A percentile compares a stretch with the other conserved stretches of the same genome.
phyloP scores from a whole-genome alignment of 345 rosid genomes.

The Moricandia moricandioides region DNA sequence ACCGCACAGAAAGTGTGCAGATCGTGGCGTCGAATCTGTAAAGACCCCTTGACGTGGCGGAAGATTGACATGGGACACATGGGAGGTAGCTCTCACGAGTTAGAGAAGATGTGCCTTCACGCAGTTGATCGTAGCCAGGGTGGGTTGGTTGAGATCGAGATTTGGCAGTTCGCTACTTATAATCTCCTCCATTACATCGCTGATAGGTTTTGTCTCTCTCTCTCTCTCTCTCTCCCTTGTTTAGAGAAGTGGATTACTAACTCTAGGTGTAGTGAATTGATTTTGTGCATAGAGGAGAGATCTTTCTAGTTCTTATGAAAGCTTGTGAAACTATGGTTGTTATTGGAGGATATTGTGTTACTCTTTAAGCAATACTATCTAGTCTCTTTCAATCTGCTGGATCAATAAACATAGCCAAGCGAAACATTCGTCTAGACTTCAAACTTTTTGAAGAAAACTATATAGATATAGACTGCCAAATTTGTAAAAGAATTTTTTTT shows the following conservation, averaged over 20 bases:
- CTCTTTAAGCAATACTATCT: not conserved
- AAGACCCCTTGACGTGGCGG: not conserved
- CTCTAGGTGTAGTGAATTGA: not conserved
- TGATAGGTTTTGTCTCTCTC: not conserved
- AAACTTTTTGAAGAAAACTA: not conserved
- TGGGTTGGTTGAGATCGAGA: not conserved
- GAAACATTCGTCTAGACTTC: not conserved
- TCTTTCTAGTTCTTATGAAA: not conserved
- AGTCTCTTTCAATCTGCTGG: not conserved
- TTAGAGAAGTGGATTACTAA: not conserved
- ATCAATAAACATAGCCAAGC: not conserved
- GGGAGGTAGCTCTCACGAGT: not conserved
- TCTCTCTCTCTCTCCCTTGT: not conserved
- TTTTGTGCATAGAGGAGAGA: not conserved
- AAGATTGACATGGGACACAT: not conserved
- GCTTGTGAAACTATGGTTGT: not conserved
- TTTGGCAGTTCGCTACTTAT: not conserved
- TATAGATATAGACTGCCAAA: not conserved
- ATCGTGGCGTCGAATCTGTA: not conserved
- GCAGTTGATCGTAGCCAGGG: not conserved
- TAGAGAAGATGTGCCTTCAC: not conserved
- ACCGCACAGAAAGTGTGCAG: not conserved
- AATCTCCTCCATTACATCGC: not conserved
- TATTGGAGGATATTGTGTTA: not conserved
- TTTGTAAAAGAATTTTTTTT: not conserved